Evolutionary conservation across 208 protist genomes (phyloP).

Genomic region (Acanthamoeba triangularis): DNA sequence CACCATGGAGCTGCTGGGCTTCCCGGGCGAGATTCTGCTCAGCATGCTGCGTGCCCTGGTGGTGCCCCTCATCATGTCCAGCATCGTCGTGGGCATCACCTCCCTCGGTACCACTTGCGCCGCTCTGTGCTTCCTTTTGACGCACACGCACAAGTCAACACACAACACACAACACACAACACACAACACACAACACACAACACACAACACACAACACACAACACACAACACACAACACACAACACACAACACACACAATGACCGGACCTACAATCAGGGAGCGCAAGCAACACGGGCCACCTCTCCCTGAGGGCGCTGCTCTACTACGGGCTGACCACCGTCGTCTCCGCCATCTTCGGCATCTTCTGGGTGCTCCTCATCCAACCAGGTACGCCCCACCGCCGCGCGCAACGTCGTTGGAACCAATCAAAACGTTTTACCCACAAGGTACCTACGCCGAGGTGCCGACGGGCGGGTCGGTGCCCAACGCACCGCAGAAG

Average conservation of each 20-base stretch:
- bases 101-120: slow-evolving; percentile 7
- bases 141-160: no score
- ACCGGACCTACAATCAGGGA: background rate
- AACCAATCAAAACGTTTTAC: background rate
- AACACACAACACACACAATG: background rate
- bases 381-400: slow-evolving; percentile 5
- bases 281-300: slow-evolving; percentile 20
- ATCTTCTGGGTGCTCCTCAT: slow-evolving; percentile 72
- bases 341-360: slow-evolving; percentile 64
- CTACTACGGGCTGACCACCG: slow-evolving; percentile 50
- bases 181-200: background rate
- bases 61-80: slow-evolving; percentile 70
- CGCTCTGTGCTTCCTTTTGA: background rate
- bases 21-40: slow-evolving; percentile 74
- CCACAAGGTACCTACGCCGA: slow-evolving; percentile 32
- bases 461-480: background rate
- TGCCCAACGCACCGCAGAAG: slow-evolving; percentile 6
- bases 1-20: slow-evolving; percentile 56
- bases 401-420: background rate
- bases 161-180: background rate
- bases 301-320: slow-evolving; percentile 22
- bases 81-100: slow-evolving; percentile 72
- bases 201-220: background rate
- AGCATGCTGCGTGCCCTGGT: slow-evolving; percentile 67
- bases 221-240: background rate